Evolutionary conservation across 2,329 filamentous ascomycete species (phyloP), one percentile per base, ranked within the genome.

Genomic region (Pseudopithomyces maydicus): DNA sequence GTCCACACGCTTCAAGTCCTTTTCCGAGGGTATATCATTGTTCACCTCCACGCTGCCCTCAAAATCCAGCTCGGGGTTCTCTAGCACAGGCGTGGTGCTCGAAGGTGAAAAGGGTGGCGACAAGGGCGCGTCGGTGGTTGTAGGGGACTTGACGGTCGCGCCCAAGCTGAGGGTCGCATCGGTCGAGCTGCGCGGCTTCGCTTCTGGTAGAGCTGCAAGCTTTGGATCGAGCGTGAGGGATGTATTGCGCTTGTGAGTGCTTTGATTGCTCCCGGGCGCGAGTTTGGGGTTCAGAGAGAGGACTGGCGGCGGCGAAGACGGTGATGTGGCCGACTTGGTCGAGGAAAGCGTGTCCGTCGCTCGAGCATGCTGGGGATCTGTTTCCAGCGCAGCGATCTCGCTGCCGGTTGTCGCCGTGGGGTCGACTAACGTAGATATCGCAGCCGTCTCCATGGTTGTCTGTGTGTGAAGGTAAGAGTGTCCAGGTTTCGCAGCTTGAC

Each of bases 1-100:
- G 10, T 65, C 72, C 7, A 71, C 72, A 11, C 55, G 55, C 46
- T 61, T 59, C 12, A 77, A 55, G 43, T 73, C 71, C 36, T 69
- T 61, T 41, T 70, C 61, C 1, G 67, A 70, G 1, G 74, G 75
- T 29, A 76, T 51, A 44, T 74, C 70, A 44, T 76, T 68, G 61
- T 73, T 75, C 52, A 77, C 73, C n/a, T 73, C 58, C 22, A 75
- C 61, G 41, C 68, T 70, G 55, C 74, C 74, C 47, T 68, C 63
- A 45, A 76, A 76, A 45, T 70, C 68, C 12, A 59, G 52, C 29
- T 67, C 62, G 35, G 53, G 50, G n/a, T 53, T 71, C 41, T 66
- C 63, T 19, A 74, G 55, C 6, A 71, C 65, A 0, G 71, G 68
- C 10, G 70, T 74, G 19, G 68, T 64, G 57, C 71, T 74, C 11